Evolutionary conservation across 148 eudicot species (phyloP), one percentile per base, ranked within the genome.

Genomic region (Polygonum maritimum): DNA sequence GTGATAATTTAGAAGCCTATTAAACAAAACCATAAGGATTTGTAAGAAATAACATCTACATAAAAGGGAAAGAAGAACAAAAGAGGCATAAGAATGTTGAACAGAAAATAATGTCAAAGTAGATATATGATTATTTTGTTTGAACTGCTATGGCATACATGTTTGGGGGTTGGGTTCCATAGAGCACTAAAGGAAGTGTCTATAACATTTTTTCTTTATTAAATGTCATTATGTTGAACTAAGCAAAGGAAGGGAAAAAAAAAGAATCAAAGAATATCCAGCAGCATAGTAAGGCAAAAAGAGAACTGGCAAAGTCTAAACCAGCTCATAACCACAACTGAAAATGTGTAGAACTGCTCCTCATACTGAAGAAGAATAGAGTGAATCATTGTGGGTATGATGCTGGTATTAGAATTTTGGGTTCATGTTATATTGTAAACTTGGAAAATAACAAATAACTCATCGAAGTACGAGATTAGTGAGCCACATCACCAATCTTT

Each of bases 1-100:
- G 78, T 39, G 90, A 77, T 62, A 92, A 82, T 73, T 92, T 95
- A 44, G 92, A 86, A 74, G 86, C 97, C 99, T 95, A 67, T 49
- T 74, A 78, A 9, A 76, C 33, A 52, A 74, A 58, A 81, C 48
- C 16, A 44, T 19, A 47, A 31, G 57, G n/a, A 60, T 22, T 13
- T 60, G 31, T 22, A 26, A 60, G 38, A 8, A 26, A 22, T 60
- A 36, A 67, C 44, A 35, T 7, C 2, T 67, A 67, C 41, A 14
- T 74, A 16, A 33, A 15, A 7, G 18, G 62, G 36, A 74, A 79
- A 74, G 44, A 79, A 69, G 44, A n/a, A 26, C 4, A 3, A 77
- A 8, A 16, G 58, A 41, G 45, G 71, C 36, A 35, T 14, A 67
- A 3, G 19, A 33, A 36, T 26, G 5, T 60, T 60, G 21, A 67